Conservation (phyloP, 345 rosid genomes). For the Melaleuca quinquenervia region DNA sequence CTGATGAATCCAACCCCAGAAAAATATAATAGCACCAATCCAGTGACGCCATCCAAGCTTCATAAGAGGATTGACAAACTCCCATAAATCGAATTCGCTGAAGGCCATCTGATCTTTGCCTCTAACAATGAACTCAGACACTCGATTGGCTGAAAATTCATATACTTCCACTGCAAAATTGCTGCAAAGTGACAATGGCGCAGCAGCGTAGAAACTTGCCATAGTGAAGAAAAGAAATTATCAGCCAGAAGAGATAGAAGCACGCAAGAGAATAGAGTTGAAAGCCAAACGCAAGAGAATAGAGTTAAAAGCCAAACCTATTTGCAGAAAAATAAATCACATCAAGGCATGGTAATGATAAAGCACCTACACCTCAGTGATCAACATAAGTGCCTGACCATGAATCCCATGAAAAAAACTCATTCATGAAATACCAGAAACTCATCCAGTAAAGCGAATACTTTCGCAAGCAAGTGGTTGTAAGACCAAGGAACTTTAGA, state of each 20-base stretch:
- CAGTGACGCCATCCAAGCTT: constrained; percentile 51
- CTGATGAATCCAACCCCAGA: constrained; percentile 80
- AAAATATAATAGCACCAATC: constrained; percentile 48
- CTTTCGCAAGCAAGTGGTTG: background rate
- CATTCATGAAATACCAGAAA: background rate
- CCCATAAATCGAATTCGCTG: constrained; percentile 23
- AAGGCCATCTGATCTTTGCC: constrained; percentile 22
- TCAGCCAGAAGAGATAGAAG: background rate
- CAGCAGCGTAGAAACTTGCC: constrained; percentile 48
- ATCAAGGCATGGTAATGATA: background rate
- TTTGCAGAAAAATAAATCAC: background rate
- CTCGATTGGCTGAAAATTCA: constrained; percentile 21
- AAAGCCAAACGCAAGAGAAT: background rate
- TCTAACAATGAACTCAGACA: constrained; percentile 30
- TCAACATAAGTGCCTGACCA: background rate
- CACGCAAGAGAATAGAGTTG: background rate
- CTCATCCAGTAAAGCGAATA: background rate
- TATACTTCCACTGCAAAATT: constrained; percentile 24
- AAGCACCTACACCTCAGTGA: background rate
- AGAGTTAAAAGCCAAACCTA: background rate
- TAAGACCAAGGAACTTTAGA: background rate
- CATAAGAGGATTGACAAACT: constrained; percentile 14
- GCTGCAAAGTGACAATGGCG: constrained; percentile 56
- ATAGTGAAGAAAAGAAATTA: background rate
- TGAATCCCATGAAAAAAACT: background rate